Evolutionary conservation across 2,329 filamentous ascomycete species (phyloP).

Genomic region (Venturia asperata): DNA sequence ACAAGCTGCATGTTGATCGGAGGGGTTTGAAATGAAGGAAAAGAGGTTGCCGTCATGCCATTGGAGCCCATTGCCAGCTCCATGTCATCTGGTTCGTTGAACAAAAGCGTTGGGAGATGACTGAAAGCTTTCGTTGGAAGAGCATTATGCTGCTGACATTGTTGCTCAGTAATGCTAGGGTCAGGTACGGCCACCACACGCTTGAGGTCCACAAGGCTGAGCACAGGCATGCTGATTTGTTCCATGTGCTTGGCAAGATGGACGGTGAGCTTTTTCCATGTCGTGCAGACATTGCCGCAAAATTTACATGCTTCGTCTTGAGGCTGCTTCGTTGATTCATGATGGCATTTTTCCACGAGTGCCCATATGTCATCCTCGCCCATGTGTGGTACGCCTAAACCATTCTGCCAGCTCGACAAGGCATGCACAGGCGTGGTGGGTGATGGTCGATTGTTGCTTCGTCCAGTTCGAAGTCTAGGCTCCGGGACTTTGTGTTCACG

Average conservation of each 20-base stretch:
- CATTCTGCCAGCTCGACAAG: slow-evolving; percentile 5
- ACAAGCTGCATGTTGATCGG: slow-evolving; percentile 7
- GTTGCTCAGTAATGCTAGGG: slow-evolving; percentile 27
- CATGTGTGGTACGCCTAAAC: neutral
- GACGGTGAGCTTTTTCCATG: slow-evolving; percentile 91
- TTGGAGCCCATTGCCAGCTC: neutral
- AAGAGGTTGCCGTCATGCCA: slow-evolving; percentile 8
- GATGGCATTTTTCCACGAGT: slow-evolving; percentile 70
- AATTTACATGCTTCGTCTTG: slow-evolving; percentile 79
- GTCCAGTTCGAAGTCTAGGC: slow-evolving; percentile 64
- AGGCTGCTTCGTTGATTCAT: slow-evolving; percentile 58
- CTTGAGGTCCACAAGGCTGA: slow-evolving; percentile 41
- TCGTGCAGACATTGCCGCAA: slow-evolving; percentile 71
- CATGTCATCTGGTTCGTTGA: slow-evolving; percentile 17
- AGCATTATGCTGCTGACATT: neutral
- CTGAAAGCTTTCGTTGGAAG: slow-evolving; percentile 14
- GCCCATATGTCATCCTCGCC: slow-evolving; percentile 57
- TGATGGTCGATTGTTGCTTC: slow-evolving; percentile 21
- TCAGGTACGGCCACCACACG: slow-evolving; percentile 33
- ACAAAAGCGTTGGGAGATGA: slow-evolving; percentile 18
- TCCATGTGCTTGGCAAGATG: slow-evolving; percentile 94
- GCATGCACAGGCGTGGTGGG: neutral
- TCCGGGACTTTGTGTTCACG: slow-evolving; percentile 83
- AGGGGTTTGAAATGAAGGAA: slow-evolving; percentile 14
- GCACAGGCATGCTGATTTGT: slow-evolving; percentile 74